These are phyloP conservation scores for Nothophytophthora sp. DNA, from an alignment of 352 stramenopile genomes.

Conservation along the genomic window DNA sequence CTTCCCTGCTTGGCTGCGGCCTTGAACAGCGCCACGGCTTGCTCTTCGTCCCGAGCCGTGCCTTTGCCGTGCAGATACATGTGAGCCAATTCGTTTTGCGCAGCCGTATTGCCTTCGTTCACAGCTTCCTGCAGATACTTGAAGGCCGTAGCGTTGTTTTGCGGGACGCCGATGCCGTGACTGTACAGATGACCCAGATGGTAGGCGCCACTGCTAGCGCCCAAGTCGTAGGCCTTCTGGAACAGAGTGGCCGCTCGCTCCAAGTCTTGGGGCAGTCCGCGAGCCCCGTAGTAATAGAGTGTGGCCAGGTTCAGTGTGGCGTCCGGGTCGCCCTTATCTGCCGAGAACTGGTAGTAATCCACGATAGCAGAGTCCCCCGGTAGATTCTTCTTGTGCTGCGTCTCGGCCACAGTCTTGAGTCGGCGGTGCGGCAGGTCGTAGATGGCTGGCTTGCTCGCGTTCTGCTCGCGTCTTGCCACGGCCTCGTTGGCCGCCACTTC, in stretches of 20 bases:
- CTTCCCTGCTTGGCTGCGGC: conserved; percentile 80
- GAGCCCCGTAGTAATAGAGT: conserved; percentile 82
- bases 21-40: conserved; percentile 73
- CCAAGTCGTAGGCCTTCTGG: conserved; percentile 71
- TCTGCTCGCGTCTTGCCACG: conserved; percentile 58
- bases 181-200: conserved; percentile 84
- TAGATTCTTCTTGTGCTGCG: conserved; percentile 81
- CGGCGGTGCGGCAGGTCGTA: conserved; percentile 74
- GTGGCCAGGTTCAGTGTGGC: conserved; percentile 86
- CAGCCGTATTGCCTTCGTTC: conserved; percentile 75
- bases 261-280: conserved; percentile 74
- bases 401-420: conserved; percentile 71
- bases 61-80: conserved; percentile 82
- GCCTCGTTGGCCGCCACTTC: conserved; percentile 85
- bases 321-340: conserved; percentile 85
- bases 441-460: conserved; percentile 58
- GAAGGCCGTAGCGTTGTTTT: conserved; percentile 69
- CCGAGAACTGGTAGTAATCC: conserved; percentile 91
- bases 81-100: conserved; percentile 79
- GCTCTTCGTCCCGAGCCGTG: conserved; percentile 45
- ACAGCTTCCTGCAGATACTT: conserved; percentile 73
- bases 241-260: conserved; percentile 65
- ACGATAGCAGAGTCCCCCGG: conserved; percentile 78
- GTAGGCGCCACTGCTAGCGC: conserved; percentile 64
- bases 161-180: conserved; percentile 72